Percentiles rank a stretch among this genome's conserved stretches.
Evolutionary conservation across 2,329 filamentous ascomycete genomes (phyloP).

Genomic region (Hypoxylon sp.): DNA sequence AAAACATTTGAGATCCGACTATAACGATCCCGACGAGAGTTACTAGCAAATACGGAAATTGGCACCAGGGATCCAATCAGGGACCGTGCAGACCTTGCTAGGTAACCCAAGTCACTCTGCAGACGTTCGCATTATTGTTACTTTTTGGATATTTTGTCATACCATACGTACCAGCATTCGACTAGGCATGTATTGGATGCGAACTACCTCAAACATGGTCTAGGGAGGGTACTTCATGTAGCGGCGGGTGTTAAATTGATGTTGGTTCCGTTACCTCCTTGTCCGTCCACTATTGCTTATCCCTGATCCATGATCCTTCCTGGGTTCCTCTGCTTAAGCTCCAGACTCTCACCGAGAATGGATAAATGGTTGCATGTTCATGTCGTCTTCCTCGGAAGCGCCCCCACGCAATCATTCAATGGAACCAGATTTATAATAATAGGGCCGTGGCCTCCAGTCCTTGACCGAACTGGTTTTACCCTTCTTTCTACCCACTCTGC

Average conservation of each 20-base stretch:
- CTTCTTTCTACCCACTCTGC: slow-evolving; percentile 1
- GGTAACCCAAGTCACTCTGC: slow-evolving; percentile 39
- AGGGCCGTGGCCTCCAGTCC: slow-evolving; percentile 10
- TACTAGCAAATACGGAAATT: slow-evolving; percentile 31
- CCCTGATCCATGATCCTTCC: slow-evolving; percentile 43
- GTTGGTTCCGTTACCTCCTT: slow-evolving; percentile 26
- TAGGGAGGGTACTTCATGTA: slow-evolving; percentile 33
- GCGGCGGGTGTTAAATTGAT: slow-evolving; percentile 23
- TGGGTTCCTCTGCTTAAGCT: slow-evolving; percentile 17
- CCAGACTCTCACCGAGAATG: slow-evolving; percentile 45
- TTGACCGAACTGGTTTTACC: slow-evolving; percentile 6
- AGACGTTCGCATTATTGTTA: slow-evolving; percentile 35
- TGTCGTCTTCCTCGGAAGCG: slow-evolving; percentile 19
- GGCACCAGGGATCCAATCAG: slow-evolving; percentile 33
- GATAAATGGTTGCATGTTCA: slow-evolving; percentile 35
- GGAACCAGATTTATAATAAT: slow-evolving; percentile 23
- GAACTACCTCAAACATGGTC: neutral
- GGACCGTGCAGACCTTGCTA: slow-evolving; percentile 38
- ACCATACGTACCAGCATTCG: slow-evolving; percentile 35
- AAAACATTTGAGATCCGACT: slow-evolving; percentile 20
- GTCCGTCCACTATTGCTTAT: slow-evolving; percentile 21
- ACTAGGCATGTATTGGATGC: slow-evolving; percentile 28
- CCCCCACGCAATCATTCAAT: slow-evolving; percentile 36
- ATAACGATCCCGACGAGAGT: slow-evolving; percentile 11
- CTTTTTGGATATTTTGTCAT: slow-evolving; percentile 40